Conservation (phyloP, 768 basidiomycete species). For the Leccinum disarticulatum region DNA sequence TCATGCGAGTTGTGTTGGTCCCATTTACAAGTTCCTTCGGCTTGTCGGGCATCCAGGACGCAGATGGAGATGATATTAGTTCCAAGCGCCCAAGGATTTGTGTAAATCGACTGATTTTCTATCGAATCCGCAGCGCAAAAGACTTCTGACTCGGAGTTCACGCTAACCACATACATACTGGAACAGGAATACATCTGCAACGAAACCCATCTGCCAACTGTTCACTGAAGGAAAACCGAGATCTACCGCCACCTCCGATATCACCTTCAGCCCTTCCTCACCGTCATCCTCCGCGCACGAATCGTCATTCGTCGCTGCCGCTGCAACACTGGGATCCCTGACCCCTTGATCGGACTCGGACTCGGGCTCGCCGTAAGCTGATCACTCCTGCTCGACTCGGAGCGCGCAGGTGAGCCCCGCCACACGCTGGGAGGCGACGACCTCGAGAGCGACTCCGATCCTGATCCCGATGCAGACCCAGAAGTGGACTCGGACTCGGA, state of each 20-base stretch:
- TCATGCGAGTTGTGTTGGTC: too few species aligned
- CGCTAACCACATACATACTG: not conserved
- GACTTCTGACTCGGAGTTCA: too few species aligned
- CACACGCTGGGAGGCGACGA: slow-evolving; percentile 10
- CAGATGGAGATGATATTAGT: too few species aligned
- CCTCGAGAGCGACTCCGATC: not conserved
- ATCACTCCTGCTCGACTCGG: slow-evolving; percentile 20
- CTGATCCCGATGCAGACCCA: slow-evolving; percentile 8
- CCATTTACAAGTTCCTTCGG: too few species aligned
- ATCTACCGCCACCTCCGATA: not conserved
- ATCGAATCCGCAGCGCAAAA: too few species aligned
- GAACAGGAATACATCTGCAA: not conserved
- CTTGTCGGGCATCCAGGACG: too few species aligned
- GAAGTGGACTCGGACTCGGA: slow-evolving; percentile 5
- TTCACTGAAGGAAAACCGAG: not conserved
- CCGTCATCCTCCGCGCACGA: slow-evolving; percentile 20
- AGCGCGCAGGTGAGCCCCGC: slow-evolving; percentile 19
- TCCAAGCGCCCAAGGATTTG: too few species aligned
- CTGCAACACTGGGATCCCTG: slow-evolving; percentile 30
- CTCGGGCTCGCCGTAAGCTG: slow-evolving; percentile 9
- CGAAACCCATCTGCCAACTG: not conserved
- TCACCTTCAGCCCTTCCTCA: slow-evolving; percentile 15
- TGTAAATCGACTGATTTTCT: too few species aligned
- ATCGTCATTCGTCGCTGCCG: slow-evolving; percentile 30
- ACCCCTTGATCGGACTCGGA: slow-evolving; percentile 25